Conservation (phyloP, 140 eudicot genomes). For the Anethum foeniculum region DNA sequence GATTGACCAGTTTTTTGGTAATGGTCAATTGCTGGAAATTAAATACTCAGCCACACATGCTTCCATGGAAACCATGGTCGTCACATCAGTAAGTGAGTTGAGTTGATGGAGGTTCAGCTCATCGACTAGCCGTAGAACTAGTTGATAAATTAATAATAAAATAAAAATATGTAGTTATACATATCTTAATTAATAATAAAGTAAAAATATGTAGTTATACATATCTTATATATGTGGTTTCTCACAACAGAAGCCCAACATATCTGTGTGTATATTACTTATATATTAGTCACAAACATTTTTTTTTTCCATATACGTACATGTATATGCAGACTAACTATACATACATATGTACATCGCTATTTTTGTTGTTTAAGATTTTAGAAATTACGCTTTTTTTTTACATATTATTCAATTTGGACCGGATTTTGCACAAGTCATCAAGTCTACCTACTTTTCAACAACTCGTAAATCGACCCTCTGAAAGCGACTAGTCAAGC, state of each 20-base stretch:
- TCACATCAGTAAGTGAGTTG: too few relatives aligned
- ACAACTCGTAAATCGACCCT: too few relatives aligned
- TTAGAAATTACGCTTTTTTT: background rate
- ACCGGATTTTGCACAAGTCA: background rate
- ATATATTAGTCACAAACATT: too few relatives aligned
- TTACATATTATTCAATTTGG: background rate
- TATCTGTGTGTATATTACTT: background rate
- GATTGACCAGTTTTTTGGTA: background rate
- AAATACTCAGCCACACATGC: background rate
- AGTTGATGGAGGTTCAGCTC: too few relatives aligned
- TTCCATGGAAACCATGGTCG: background rate
- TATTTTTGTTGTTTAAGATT: background rate
- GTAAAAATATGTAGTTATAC: too few relatives aligned
- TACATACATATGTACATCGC: background rate
- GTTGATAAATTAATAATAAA: too few relatives aligned
- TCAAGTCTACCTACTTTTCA: background rate
- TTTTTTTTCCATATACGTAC: too few relatives aligned
- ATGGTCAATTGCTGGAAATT: background rate
- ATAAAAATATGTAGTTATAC: too few relatives aligned
- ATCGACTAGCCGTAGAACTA: too few relatives aligned
- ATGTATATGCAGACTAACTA: too few relatives aligned
- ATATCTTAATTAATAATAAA: background rate
- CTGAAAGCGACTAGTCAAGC: too few relatives aligned
- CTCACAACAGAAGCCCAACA: background rate
- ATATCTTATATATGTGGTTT: background rate